A percentile compares a stretch with the other conserved stretches of the same genome.
phyloP scores from a whole-genome alignment of 2,329 filamentous ascomycete species.

The Microcyclosporella mali region DNA sequence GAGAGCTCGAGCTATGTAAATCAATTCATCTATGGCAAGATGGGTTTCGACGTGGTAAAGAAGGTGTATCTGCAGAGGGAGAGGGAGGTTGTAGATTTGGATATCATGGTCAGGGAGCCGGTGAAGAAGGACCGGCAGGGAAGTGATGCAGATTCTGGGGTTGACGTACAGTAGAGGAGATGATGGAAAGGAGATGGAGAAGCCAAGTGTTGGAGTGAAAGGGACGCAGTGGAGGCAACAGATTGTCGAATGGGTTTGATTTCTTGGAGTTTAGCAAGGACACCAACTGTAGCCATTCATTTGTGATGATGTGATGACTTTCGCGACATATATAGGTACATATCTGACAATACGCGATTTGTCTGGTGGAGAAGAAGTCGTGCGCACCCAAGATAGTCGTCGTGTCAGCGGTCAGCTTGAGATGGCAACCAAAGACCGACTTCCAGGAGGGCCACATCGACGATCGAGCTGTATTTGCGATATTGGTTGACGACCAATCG shows the following conservation, averaged over 20 bases:
- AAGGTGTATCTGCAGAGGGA: slow-evolving; percentile 58
- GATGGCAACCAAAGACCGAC: no score
- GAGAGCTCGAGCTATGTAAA: slow-evolving; percentile 69
- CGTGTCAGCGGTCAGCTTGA: no score
- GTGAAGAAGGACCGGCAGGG: slow-evolving; percentile 6
- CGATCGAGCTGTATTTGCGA: no score
- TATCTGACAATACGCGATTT: no score
- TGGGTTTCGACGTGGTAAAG: slow-evolving; percentile 63
- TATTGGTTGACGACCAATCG: no score
- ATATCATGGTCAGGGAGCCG: slow-evolving; percentile 78
- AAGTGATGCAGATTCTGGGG: slow-evolving; percentile 18
- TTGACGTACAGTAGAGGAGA: slow-evolving; percentile 12
- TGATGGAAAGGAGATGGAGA: neutral
- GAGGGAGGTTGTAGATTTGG: slow-evolving; percentile 56
- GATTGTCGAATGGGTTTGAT: slow-evolving; percentile 8
- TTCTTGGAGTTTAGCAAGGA: slow-evolving; percentile 2
- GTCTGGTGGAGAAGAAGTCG: no score
- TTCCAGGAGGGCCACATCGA: no score
- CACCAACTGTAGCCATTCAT: slow-evolving; percentile 7
- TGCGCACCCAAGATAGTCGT: no score
- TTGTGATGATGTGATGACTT: no score
- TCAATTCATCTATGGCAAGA: slow-evolving; percentile 64
- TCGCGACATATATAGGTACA: no score
- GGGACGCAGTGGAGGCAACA: slow-evolving; percentile 14
- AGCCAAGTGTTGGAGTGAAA: neutral